Percentiles rank a stretch among this genome's conserved stretches.
Conservation (phyloP, 495 filamentous ascomycete genomes). For the Neurospora sp. region DNA sequence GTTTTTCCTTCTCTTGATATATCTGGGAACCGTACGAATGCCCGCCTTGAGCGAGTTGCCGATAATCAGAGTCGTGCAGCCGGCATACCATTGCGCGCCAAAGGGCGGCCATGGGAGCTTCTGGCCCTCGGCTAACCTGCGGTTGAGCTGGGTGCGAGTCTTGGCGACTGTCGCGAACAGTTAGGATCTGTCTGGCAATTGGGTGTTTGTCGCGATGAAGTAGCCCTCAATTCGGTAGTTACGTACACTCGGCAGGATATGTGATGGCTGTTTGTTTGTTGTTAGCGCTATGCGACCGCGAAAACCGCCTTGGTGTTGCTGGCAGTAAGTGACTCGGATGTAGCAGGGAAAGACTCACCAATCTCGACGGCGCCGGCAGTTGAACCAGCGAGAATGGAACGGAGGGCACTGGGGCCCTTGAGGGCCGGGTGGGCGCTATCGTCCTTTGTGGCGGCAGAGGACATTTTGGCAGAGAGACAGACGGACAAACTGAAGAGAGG, state of each 20-base stretch:
- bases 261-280: slow-evolving; percentile 61
- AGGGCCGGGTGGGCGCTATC: slow-evolving; percentile 17
- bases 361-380: slow-evolving; percentile 93
- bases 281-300: slow-evolving; percentile 9
- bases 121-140: slow-evolving; percentile 63
- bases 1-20: not conserved
- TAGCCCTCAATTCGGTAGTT: not conserved
- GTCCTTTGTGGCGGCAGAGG: slow-evolving; percentile 17
- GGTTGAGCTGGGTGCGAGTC: slow-evolving; percentile 89
- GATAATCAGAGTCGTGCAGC: slow-evolving; percentile 93
- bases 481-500: not conserved
- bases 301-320: not conserved
- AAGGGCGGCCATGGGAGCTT: slow-evolving; percentile 96
- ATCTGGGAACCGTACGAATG: slow-evolving; percentile 54
- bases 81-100: slow-evolving; percentile 91
- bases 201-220: not conserved
- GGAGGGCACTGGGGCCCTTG: slow-evolving; percentile 64
- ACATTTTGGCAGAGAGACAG: slow-evolving; percentile 11
- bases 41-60: slow-evolving; percentile 95
- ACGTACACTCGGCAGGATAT: slow-evolving; percentile 89
- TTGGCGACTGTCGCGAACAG: slow-evolving; percentile 63
- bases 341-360: slow-evolving; percentile 35
- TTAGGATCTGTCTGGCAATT: slow-evolving; percentile 3
- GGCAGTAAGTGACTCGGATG: not conserved
- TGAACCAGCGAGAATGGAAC: slow-evolving; percentile 81